A percentile compares a stretch with the other conserved stretches of the same genome.
Evolutionary conservation across 225 moss, liverwort and hornwort genomes (phyloP).

Genomic region (Physcomitrium patens): DNA sequence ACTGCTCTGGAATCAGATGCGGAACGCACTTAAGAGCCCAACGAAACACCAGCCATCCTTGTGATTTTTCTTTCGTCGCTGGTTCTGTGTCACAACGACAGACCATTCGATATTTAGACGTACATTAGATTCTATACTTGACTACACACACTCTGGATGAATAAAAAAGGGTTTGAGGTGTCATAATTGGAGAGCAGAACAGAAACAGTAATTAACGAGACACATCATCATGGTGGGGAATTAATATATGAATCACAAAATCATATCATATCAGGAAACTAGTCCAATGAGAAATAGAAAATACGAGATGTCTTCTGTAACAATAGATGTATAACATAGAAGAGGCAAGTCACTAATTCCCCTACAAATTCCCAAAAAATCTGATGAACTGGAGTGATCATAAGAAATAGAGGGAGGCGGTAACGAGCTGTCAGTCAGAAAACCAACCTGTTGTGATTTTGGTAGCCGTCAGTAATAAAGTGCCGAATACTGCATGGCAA

Average conservation of each 20-base stretch:
- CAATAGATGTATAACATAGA: not conserved
- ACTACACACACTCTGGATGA: conserved; percentile 8
- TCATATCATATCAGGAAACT: not conserved
- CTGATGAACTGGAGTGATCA: conserved; percentile 3
- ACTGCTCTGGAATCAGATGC: conserved; percentile 98
- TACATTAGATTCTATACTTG: not conserved
- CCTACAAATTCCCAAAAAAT: conserved; percentile 6
- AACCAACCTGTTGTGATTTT: conserved; percentile 85
- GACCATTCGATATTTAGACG: conserved; percentile 14
- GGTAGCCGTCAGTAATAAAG: conserved; percentile 72
- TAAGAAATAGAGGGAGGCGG: conserved; percentile 14
- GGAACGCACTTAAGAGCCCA: conserved; percentile 99
- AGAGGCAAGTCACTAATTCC: not conserved
- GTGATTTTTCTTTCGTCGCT: conserved; percentile 89
- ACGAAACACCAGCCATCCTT: conserved; percentile 98
- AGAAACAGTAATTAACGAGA: not conserved
- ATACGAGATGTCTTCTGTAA: not conserved
- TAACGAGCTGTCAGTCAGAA: conserved; percentile 25
- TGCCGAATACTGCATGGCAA: conserved; percentile 87
- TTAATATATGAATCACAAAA: not conserved
- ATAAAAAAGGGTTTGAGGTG: conserved; percentile 4
- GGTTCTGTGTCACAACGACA: conserved; percentile 67
- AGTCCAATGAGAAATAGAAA: conserved; percentile 11
- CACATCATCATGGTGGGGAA: not conserved
- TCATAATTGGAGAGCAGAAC: not conserved